Percentiles rank a stretch among this genome's conserved stretches.
phyloP scores from a whole-genome alignment of 768 basidiomycete species.

The Calvatia gigantea region DNA sequence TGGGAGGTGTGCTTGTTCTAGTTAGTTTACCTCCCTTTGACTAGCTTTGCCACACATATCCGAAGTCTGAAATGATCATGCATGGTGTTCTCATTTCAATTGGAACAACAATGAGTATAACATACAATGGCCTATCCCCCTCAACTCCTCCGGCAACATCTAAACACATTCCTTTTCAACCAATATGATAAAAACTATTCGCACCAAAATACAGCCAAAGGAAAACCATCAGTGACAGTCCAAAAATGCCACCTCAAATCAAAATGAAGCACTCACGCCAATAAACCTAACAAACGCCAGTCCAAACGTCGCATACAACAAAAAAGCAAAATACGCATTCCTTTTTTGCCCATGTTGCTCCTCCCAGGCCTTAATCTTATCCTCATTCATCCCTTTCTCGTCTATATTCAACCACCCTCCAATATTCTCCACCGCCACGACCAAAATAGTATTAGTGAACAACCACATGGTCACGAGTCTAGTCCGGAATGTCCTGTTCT shows the following conservation, averaged over 20 bases:
- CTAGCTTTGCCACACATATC: too few relatives aligned
- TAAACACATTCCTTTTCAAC: conserved; percentile 7
- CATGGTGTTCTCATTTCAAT: too few relatives aligned
- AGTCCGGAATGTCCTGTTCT: conserved; percentile 93
- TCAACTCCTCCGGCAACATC: conserved; percentile 7
- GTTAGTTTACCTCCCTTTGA: too few relatives aligned
- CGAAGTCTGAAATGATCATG: too few relatives aligned
- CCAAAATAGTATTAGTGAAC: conserved; percentile 64
- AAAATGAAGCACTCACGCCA: conserved; percentile 53
- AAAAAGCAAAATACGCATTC: conserved; percentile 66
- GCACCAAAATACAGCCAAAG: background rate
- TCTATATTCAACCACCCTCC: conserved; percentile 45
- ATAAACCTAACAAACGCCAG: conserved; percentile 69
- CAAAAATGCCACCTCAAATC: background rate
- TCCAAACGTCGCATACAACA: conserved; percentile 77
- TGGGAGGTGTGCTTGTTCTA: too few relatives aligned
- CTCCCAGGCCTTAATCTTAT: conserved; percentile 34
- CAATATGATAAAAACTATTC: conserved; percentile 3
- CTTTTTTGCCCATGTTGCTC: conserved; percentile 37
- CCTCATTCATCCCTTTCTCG: conserved; percentile 24
- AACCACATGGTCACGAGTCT: conserved; percentile 84
- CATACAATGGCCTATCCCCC: background rate
- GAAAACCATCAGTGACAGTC: background rate
- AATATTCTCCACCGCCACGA: conserved; percentile 72
- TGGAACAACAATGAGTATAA: background rate